These are phyloP conservation scores for Ustanciosporium gigantosporum DNA, from an alignment of 1,284 basidiomycete species.

Conservation along the genomic window DNA sequence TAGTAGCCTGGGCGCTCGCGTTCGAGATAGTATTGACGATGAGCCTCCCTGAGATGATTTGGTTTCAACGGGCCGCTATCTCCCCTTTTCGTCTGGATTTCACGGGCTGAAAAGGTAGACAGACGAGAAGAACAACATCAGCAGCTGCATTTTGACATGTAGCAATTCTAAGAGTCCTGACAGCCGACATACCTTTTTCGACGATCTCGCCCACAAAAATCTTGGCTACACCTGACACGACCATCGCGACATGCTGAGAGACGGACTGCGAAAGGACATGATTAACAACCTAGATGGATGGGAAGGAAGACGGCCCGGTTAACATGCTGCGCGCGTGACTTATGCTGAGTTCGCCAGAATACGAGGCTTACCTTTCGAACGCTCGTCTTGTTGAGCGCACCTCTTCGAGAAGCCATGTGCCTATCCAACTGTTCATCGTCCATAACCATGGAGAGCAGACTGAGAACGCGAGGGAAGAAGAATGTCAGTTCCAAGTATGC, in stretches of 20 bases:
- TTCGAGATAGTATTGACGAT: conserved; percentile 77
- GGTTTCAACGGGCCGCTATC: conserved; percentile 78
- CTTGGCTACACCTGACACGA: conserved; percentile 84
- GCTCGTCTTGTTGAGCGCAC: conserved; percentile 78
- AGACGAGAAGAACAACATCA: too few relatives aligned
- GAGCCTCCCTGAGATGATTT: conserved; percentile 83
- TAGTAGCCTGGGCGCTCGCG: conserved; percentile 64
- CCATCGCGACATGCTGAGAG: conserved; percentile 80
- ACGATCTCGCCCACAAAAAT: conserved; percentile 91
- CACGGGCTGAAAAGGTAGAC: conserved; percentile 71
- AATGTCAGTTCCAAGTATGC: conserved; percentile 2
- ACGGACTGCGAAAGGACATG: conserved; percentile 76
- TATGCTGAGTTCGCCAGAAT: too few relatives aligned
- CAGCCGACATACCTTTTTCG: conserved; percentile 72
- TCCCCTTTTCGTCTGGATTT: conserved; percentile 72
- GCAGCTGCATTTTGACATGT: too few relatives aligned
- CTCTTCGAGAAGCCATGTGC: conserved; percentile 81
- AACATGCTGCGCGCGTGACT: too few relatives aligned
- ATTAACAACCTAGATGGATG: conserved; percentile 73
- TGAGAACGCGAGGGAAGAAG: conserved; percentile 22
- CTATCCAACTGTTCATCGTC: conserved; percentile 80
- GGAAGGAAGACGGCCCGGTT: conserved; percentile 2
- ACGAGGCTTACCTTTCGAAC: conserved; percentile 75
- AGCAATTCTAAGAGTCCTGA: too few relatives aligned
- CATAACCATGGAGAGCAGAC: conserved; percentile 84